Evolutionary conservation across 768 basidiomycete species (phyloP).

Genomic region (Suillus placidus): DNA sequence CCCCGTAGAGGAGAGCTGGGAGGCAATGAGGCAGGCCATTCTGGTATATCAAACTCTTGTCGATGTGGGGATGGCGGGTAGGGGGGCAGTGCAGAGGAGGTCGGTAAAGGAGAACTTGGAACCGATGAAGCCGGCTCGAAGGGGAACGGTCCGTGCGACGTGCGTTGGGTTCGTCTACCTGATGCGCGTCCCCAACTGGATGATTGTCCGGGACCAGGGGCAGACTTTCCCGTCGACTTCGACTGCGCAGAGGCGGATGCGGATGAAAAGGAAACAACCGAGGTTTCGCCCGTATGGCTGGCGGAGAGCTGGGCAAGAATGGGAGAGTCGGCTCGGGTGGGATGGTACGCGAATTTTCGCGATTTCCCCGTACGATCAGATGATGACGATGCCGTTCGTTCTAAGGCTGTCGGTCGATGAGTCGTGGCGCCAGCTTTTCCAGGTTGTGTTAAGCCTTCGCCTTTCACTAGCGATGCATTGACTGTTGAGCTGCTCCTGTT

Average conservation of each 20-base stretch:
- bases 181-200: constrained; percentile 63
- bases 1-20: constrained; percentile 30
- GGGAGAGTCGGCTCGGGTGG: constrained; percentile 23
- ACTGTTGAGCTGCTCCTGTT: constrained; percentile 33
- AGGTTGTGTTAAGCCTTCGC: constrained; percentile 11
- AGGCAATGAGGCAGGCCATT: constrained; percentile 17
- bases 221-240: constrained; percentile 36
- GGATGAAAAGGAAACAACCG: constrained; percentile 36
- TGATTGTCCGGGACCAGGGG: constrained; percentile 40
- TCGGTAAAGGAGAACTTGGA: constrained; percentile 37
- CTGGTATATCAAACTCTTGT: constrained; percentile 7
- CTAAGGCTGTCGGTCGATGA: constrained; percentile 19
- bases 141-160: constrained; percentile 61
- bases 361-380: constrained; percentile 23
- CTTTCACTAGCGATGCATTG: constrained; percentile 15
- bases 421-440: constrained; percentile 15
- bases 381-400: constrained; percentile 32
- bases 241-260: constrained; percentile 39
- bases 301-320: constrained; percentile 32
- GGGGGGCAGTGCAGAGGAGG: constrained; percentile 21
- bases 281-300: constrained; percentile 40
- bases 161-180: constrained; percentile 41
- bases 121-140: constrained; percentile 72
- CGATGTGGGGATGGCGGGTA: constrained; percentile 13
- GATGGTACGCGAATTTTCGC: constrained; percentile 12